phyloP scores from a whole-genome alignment of 2,329 filamentous ascomycete species.

The Akanthomyces dipterigenus region DNA sequence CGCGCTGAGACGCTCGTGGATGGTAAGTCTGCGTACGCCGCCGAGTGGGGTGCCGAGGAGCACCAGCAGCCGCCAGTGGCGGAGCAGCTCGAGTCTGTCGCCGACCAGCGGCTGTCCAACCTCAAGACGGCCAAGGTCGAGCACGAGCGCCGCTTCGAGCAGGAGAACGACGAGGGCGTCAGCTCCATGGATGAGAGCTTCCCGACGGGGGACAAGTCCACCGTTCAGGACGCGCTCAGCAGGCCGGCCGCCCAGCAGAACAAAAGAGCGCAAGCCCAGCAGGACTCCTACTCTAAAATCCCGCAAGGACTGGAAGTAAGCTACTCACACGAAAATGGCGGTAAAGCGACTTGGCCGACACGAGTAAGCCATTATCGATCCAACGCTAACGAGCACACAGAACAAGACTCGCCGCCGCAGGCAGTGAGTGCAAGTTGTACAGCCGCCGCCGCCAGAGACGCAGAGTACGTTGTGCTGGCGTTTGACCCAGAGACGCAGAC shows the following conservation, averaged over 20 bases:
- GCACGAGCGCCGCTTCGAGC: conserved; percentile 11
- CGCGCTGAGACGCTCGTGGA: conserved; percentile 4
- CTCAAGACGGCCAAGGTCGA: conserved; percentile 13
- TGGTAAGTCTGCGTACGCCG: conserved; percentile 6
- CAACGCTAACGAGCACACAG: conserved; percentile 11
- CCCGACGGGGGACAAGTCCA: conserved; percentile 19
- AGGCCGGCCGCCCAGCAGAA: neutral
- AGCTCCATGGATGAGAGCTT: conserved; percentile 38
- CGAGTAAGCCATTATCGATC: conserved; percentile 27
- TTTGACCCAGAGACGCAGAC: conserved; percentile 54
- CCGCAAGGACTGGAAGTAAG: conserved; percentile 43
- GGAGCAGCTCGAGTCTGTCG: neutral
- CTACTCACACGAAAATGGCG: conserved; percentile 37
- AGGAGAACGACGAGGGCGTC: conserved; percentile 24
- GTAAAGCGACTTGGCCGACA: conserved; percentile 26
- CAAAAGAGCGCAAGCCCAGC: conserved; percentile 15
- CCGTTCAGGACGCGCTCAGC: conserved; percentile 22
- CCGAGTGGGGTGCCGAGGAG: conserved; percentile 8
- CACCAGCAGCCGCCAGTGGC: conserved; percentile 1
- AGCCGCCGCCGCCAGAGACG: conserved; percentile 6
- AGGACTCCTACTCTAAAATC: conserved; percentile 36
- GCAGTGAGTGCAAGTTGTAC: conserved; percentile 3
- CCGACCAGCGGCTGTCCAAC: neutral
- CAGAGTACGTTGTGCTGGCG: conserved; percentile 56
- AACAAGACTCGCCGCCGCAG: conserved; percentile 1